phyloP scores from a whole-genome alignment of 768 basidiomycete genomes.

The Mycena pura region DNA sequence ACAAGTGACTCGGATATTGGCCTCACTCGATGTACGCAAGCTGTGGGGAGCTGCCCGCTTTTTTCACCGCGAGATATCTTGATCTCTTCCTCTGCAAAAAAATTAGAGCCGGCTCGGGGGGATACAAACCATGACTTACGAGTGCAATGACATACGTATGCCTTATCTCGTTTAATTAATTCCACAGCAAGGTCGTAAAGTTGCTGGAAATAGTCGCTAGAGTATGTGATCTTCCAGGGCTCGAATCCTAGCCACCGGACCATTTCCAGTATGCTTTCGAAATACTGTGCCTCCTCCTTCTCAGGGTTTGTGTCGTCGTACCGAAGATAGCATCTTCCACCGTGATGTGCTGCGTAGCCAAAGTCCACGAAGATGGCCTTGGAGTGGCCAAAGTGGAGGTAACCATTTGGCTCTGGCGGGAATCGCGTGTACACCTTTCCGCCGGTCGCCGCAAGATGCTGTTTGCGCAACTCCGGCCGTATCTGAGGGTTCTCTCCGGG shows the following conservation, averaged over 20 bases:
- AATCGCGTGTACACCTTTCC: constrained; percentile 94
- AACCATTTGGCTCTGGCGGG: constrained; percentile 98
- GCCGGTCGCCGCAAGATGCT: constrained; percentile 80
- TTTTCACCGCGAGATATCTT: constrained; percentile 87
- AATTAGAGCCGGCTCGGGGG: neutral
- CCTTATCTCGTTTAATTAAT: constrained; percentile 88
- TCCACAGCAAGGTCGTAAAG: constrained; percentile 88
- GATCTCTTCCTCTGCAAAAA: constrained; percentile 83
- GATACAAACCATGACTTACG: constrained; percentile 58
- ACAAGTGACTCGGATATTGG: constrained; percentile 85
- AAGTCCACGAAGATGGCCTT: constrained; percentile 99
- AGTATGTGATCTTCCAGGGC: constrained; percentile 99
- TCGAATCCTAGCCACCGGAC: constrained; percentile 97
- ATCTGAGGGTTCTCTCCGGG: constrained; percentile 94
- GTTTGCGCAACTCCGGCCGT: constrained; percentile 74
- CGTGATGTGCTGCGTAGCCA: constrained; percentile 94
- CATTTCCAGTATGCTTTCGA: constrained; percentile 95
- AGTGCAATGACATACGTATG: constrained; percentile 95
- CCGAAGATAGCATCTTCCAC: constrained; percentile 92
- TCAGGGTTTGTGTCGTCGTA: constrained; percentile 99
- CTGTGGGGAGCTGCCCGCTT: constrained; percentile 70
- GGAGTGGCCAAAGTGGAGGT: constrained; percentile 93
- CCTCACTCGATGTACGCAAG: constrained; percentile 87
- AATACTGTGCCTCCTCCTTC: constrained; percentile 95
- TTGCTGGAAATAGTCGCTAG: constrained; percentile 93